phyloP scores from a whole-genome alignment of 495 filamentous ascomycete species.

The Podospora tetraspora region DNA sequence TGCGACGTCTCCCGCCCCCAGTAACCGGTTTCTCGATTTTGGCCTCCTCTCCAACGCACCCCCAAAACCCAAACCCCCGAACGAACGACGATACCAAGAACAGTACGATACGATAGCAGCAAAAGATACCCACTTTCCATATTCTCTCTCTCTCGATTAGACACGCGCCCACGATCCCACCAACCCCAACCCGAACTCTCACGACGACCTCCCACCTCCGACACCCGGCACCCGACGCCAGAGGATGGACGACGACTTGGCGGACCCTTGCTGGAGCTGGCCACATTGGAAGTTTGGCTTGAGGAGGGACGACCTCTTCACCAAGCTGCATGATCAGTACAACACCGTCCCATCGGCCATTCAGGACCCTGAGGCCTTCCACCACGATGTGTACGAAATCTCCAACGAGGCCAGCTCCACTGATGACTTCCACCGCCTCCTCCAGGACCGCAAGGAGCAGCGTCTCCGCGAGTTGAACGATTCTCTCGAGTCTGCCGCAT shows the following conservation, averaged over 20 bases:
- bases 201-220: neutral
- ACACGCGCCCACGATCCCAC: neutral
- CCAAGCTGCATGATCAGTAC: slow-evolving; percentile 37
- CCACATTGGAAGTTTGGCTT: slow-evolving; percentile 48
- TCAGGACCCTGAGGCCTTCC: slow-evolving; percentile 38
- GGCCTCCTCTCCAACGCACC: slow-evolving; percentile 22
- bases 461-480: slow-evolving; percentile 44
- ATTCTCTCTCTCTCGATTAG: neutral
- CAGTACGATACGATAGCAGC: slow-evolving; percentile 9
- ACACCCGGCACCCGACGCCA: neutral
- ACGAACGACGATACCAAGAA: slow-evolving; percentile 5
- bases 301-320: slow-evolving; percentile 37
- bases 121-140: slow-evolving; percentile 17
- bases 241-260: slow-evolving; percentile 45
- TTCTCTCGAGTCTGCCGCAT: slow-evolving; percentile 44
- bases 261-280: slow-evolving; percentile 36
- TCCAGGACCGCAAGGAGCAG: slow-evolving; percentile 42
- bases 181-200: slow-evolving; percentile 10
- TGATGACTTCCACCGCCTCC: slow-evolving; percentile 44
- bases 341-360: slow-evolving; percentile 36
- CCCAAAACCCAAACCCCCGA: slow-evolving; percentile 1
- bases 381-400: slow-evolving; percentile 43
- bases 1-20: slow-evolving; percentile 17
- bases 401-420: slow-evolving; percentile 35
- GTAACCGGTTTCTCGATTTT: slow-evolving; percentile 30